Evolutionary conservation across 2,329 filamentous ascomycete genomes (phyloP).

Genomic region (Pseudogymnoascus sp.): DNA sequence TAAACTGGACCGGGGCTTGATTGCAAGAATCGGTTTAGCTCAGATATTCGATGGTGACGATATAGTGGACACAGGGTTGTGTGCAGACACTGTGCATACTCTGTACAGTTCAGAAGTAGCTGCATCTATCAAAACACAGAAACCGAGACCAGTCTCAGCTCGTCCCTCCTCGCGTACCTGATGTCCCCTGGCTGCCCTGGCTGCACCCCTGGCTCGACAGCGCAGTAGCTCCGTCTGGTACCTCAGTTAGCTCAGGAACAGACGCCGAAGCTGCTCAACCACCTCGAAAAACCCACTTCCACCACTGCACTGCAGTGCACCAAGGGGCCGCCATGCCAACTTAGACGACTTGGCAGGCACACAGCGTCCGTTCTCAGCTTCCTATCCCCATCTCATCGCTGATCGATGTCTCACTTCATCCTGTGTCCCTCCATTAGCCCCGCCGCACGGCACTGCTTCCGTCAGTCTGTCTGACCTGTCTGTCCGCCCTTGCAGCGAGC

Average conservation of each 20-base stretch:
- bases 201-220: background rate
- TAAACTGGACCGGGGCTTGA: background rate
- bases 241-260: constrained; percentile 4
- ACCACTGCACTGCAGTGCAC: background rate
- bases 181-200: background rate
- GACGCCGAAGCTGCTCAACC: constrained; percentile 2
- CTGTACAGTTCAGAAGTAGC: background rate
- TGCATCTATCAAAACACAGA: background rate
- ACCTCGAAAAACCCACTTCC: background rate
- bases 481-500: background rate
- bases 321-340: background rate
- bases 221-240: background rate
- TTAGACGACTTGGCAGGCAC: background rate
- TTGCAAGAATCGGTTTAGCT: constrained; percentile 2
- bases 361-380: constrained; percentile 1
- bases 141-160: constrained; percentile 4
- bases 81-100: background rate
- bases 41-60: background rate
- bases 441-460: background rate
- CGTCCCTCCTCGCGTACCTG: constrained; percentile 3
- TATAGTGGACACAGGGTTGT: background rate
- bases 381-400: constrained; percentile 1
- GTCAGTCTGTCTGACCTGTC: background rate
- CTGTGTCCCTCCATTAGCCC: background rate
- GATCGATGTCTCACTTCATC: constrained; percentile 4